Conservation (phyloP, 2,329 filamentous ascomycete genomes). For the Didymella glomerata region DNA sequence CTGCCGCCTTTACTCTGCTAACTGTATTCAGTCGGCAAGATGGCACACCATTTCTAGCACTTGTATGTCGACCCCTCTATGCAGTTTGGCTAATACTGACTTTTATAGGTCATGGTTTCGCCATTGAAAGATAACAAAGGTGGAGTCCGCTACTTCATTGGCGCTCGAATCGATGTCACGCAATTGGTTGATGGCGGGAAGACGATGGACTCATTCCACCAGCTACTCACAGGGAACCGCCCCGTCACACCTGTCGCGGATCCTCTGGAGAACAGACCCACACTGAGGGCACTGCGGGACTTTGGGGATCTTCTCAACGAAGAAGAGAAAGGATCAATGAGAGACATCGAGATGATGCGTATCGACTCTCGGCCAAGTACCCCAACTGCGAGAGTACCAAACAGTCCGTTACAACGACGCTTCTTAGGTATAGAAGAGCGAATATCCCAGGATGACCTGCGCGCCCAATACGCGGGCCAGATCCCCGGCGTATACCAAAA, state of each 20-base stretch:
- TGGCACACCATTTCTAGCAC: constrained; percentile 75
- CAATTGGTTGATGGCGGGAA: constrained; percentile 71
- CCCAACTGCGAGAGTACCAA: constrained; percentile 53
- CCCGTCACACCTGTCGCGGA: constrained; percentile 20
- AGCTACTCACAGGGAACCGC: constrained; percentile 51
- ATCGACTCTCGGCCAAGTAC: constrained; percentile 62
- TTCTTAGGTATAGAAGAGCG: constrained; percentile 51
- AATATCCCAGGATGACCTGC: constrained; percentile 36
- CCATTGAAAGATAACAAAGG: constrained; percentile 73
- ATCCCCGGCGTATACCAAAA: constrained; percentile 64
- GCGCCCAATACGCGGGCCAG: constrained; percentile 47
- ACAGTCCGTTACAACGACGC: constrained; percentile 43
- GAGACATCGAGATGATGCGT: constrained; percentile 71
- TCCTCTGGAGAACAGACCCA: constrained; percentile 27
- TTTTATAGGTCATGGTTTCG: constrained; percentile 62
- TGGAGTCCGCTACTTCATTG: constrained; percentile 70
- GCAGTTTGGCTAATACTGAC: background rate
- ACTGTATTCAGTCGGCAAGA: constrained; percentile 63
- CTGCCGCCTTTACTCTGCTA: background rate
- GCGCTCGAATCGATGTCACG: constrained; percentile 75
- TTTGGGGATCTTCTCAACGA: constrained; percentile 47
- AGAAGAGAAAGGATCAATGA: constrained; percentile 57
- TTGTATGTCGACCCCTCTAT: constrained; percentile 53
- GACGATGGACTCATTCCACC: constrained; percentile 68
- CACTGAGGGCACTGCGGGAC: constrained; percentile 34